A percentile compares a stretch with the other conserved stretches of the same genome.
phyloP scores from a whole-genome alignment of 257 asterid species.

The Solanum pennellii region DNA sequence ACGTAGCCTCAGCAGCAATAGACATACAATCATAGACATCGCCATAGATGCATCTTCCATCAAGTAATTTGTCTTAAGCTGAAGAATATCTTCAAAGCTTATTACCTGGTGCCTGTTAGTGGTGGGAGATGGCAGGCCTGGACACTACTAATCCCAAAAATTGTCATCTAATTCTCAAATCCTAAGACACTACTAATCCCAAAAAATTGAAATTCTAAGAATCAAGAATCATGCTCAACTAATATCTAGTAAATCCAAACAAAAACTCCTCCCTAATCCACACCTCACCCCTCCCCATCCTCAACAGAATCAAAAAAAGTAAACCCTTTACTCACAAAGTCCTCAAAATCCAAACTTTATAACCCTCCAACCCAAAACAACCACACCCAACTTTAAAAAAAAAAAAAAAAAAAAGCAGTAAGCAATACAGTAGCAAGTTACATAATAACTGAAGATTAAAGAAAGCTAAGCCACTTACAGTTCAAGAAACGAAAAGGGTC shows the following conservation, averaged over 20 bases:
- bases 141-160: neutral
- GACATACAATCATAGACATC: neutral
- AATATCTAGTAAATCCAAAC: neutral
- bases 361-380: neutral
- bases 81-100: neutral
- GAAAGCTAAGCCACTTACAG: neutral
- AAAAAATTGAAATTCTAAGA: neutral
- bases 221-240: neutral
- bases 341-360: neutral
- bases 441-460: neutral
- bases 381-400: neutral
- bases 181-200: neutral
- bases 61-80: neutral
- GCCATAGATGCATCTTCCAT: neutral
- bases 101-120: neutral
- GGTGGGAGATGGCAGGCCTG: neutral
- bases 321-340: neutral
- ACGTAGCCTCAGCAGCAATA: neutral
- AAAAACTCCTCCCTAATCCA: neutral
- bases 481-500: neutral
- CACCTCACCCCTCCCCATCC: neutral
- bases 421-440: neutral
- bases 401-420: neutral
- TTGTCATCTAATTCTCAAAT: neutral
- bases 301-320: neutral